Conservation (phyloP, 306 rosid species). For the Lathyrus sativus region DNA sequence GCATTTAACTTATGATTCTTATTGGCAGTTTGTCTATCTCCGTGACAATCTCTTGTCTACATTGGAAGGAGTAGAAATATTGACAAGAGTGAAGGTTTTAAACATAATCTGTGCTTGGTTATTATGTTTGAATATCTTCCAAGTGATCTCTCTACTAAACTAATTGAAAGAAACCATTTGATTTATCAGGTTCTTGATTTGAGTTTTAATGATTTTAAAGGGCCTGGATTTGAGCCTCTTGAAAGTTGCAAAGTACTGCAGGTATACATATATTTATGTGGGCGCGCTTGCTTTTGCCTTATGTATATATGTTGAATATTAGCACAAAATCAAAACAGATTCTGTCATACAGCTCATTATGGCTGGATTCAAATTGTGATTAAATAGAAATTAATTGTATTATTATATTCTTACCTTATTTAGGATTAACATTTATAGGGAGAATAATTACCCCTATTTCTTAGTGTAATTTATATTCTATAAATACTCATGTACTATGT, state of each 20-base stretch:
- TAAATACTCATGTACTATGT: too few relatives aligned
- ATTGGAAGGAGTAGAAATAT: conserved; percentile 89
- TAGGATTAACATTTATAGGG: too few relatives aligned
- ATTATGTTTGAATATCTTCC: conserved; percentile 33
- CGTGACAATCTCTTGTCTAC: conserved; percentile 94
- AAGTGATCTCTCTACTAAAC: conserved; percentile 36
- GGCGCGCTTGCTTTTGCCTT: conserved; percentile 22
- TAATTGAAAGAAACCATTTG: conserved; percentile 33
- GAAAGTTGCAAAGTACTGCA: conserved; percentile 89
- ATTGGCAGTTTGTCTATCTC: conserved; percentile 87
- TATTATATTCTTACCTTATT: too few relatives aligned
- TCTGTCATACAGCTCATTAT: too few relatives aligned
- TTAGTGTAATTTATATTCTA: too few relatives aligned
- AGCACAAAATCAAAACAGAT: too few relatives aligned
- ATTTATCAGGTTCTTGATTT: conserved; percentile 88
- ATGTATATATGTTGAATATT: conserved; percentile 6
- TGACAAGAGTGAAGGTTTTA: conserved; percentile 90
- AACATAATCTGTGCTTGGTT: conserved; percentile 15
- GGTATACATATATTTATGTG: conserved; percentile 43
- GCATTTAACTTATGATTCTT: conserved; percentile 38
- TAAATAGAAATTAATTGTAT: too few relatives aligned
- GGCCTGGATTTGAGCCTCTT: conserved; percentile 99
- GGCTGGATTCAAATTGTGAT: too few relatives aligned
- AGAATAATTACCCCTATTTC: too few relatives aligned
- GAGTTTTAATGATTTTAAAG: conserved; percentile 97